Percentiles rank a stretch among this genome's conserved stretches.
Conservation (phyloP, 2,329 filamentous ascomycete genomes). For the Fusarium continuum region DNA sequence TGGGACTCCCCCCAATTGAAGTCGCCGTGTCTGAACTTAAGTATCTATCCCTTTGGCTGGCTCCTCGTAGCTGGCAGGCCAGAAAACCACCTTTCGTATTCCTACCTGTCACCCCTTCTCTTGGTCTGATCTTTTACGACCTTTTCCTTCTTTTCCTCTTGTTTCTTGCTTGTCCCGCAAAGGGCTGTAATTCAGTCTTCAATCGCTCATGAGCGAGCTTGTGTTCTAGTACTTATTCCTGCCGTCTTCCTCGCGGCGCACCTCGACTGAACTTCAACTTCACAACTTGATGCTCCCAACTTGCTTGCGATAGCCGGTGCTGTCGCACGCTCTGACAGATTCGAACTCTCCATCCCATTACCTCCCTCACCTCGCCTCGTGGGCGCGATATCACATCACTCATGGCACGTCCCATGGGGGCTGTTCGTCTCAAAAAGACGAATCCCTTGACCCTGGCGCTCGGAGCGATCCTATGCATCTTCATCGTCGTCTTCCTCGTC, state of each 20-base stretch:
- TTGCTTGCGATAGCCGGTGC: constrained; percentile 35
- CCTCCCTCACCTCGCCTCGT: too few species aligned
- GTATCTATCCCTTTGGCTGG: constrained; percentile 42
- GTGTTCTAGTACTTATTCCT: neutral
- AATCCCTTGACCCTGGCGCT: constrained; percentile 80
- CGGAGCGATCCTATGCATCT: constrained; percentile 75
- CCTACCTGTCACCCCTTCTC: constrained; percentile 35
- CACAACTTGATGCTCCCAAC: constrained; percentile 38
- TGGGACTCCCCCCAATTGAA: constrained; percentile 28
- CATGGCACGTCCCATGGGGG: constrained; percentile 68
- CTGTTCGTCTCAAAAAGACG: constrained; percentile 79
- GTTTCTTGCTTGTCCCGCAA: neutral
- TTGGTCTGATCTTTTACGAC: constrained; percentile 25
- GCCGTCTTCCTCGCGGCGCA: constrained; percentile 21
- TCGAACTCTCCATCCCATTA: neutral
- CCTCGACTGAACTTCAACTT: constrained; percentile 16
- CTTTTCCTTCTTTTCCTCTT: constrained; percentile 14
- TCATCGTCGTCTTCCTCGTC: constrained; percentile 73
- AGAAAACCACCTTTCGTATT: constrained; percentile 40
- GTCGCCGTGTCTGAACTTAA: constrained; percentile 37
- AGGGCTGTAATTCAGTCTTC: neutral
- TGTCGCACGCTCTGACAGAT: constrained; percentile 19
- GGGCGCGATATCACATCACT: constrained; percentile 34
- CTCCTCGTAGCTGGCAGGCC: constrained; percentile 30
- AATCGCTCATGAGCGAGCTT: neutral